phyloP scores from a whole-genome alignment of 106 monocot genomes.

The Triglochin maritima region DNA sequence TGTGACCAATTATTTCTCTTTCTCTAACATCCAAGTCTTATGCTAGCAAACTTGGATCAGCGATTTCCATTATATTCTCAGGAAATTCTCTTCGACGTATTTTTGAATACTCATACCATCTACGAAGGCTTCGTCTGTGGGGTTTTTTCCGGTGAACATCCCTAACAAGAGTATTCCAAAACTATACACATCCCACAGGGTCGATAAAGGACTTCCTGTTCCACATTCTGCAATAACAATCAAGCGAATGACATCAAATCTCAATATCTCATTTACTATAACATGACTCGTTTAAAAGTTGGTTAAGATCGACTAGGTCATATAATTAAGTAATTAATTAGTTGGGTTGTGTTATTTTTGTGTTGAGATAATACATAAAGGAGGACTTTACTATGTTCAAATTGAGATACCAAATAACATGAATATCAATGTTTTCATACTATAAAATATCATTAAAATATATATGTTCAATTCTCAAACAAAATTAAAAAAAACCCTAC shows the following conservation, averaged over 20 bases:
- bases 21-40: not conserved
- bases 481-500: too few relatives aligned
- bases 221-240: constrained; percentile 9
- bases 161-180: constrained; percentile 13
- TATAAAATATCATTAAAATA: too few relatives aligned
- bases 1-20: not conserved
- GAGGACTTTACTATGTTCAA: too few relatives aligned
- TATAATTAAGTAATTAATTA: too few relatives aligned
- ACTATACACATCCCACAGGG: constrained; percentile 10
- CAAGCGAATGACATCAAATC: too few relatives aligned
- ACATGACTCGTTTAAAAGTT: not conserved
- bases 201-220: not conserved
- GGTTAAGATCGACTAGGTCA: not conserved
- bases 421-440: too few relatives aligned
- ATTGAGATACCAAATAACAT: too few relatives aligned
- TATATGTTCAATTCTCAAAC: too few relatives aligned
- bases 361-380: too few relatives aligned
- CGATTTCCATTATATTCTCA: not conserved
- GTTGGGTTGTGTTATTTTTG: too few relatives aligned
- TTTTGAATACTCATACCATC: constrained; percentile 4
- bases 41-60: not conserved
- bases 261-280: not conserved
- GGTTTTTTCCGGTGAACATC: constrained; percentile 10
- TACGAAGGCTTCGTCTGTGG: not conserved
- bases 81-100: not conserved